These are phyloP conservation scores for Drechslerella stenobrocha DNA, from an alignment of 2,329 filamentous ascomycete genomes.

Conservation along the genomic window DNA sequence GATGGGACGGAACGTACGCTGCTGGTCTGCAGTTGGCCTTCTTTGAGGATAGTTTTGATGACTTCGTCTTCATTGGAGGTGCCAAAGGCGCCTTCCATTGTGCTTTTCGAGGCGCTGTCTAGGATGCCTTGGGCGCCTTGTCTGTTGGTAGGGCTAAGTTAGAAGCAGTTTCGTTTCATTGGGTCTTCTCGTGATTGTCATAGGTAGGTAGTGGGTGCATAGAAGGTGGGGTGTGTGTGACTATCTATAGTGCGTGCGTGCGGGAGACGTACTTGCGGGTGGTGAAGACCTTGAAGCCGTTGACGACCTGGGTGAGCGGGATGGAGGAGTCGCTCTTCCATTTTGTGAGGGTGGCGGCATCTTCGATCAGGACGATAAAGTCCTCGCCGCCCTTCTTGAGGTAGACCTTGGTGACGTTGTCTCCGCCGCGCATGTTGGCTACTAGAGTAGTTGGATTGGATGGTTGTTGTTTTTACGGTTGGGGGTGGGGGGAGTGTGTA, in stretches of 20 bases:
- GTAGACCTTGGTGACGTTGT: slow-evolving; percentile 74
- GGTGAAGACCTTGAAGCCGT: slow-evolving; percentile 83
- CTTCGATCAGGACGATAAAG: slow-evolving; percentile 70
- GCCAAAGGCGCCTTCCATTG: slow-evolving; percentile 28
- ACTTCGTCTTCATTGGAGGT: slow-evolving; percentile 27
- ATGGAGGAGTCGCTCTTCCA: slow-evolving; percentile 80
- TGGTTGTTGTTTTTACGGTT: neutral
- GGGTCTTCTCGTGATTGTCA: too few species aligned
- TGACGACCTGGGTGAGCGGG: slow-evolving; percentile 81
- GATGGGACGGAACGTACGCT: slow-evolving; percentile 10
- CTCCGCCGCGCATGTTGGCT: slow-evolving; percentile 72
- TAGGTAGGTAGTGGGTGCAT: too few species aligned
- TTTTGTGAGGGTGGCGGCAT: slow-evolving; percentile 68
- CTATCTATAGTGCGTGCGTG: neutral
- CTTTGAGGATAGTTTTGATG: slow-evolving; percentile 27
- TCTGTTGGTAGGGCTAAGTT: slow-evolving; percentile 7
- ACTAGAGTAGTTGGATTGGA: slow-evolving; percentile 8
- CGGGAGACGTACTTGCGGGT: slow-evolving; percentile 75
- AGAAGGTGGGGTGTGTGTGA: neutral
- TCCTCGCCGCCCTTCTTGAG: slow-evolving; percentile 75
- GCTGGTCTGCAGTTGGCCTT: slow-evolving; percentile 23
- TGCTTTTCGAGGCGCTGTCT: slow-evolving; percentile 34
- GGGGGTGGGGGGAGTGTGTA: neutral
- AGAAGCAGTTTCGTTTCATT: too few species aligned
- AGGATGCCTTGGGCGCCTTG: slow-evolving; percentile 37